Base-by-base conservation (phyloP, 2,329 filamentous ascomycete species). In the Lizonia empirigonia region DNA sequence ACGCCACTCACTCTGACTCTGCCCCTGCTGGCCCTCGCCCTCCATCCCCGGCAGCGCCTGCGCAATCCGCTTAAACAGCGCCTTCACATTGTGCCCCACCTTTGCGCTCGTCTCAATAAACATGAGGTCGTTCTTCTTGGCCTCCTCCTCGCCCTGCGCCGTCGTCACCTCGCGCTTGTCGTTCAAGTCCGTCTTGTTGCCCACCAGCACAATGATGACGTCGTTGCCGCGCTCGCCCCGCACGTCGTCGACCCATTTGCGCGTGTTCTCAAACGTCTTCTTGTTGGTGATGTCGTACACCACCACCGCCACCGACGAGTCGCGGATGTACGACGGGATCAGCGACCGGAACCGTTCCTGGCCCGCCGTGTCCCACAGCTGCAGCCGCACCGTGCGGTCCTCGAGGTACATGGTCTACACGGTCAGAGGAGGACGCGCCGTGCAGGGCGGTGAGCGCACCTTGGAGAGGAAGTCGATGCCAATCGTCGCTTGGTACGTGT, bases 191-290 rank as follows among this genome's bases (percentile, higher is more conserved):
- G 94, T 99, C 86, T 99, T 99, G 82, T 99, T 99, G 62, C 94
- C 94, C 30, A 99, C 95, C 37, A 99, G 80, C 37, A 99, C 94
- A 68, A 99, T 97, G 68, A 99, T 99, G 55, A 99, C 95, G 76
- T 99, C 94, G 80, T 96, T 96, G 42, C 94, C 94, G 69, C 94
- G 85, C 80, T 99, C 94, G 42, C 92, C 93, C 56, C 94, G 85
- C 51, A 99, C 94, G 72, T 99, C 94, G 72, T 99, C 94, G 62
- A 99, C 96, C 94, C 95, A 99, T 82, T 99, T 99, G 70, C 92
- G 87, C 46, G 94, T 99, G 77, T 99, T 97, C 74, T 97, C 89
- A 80, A 99, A 99, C 19, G 91, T 96, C 77, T 97, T 97, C 59
- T 89, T 88, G 75, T 94, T 96, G 53, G 91, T 96, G 70, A 99